phyloP scores from a whole-genome alignment of 139 green algal genomes.

The Chlorella sorokiniana region DNA sequence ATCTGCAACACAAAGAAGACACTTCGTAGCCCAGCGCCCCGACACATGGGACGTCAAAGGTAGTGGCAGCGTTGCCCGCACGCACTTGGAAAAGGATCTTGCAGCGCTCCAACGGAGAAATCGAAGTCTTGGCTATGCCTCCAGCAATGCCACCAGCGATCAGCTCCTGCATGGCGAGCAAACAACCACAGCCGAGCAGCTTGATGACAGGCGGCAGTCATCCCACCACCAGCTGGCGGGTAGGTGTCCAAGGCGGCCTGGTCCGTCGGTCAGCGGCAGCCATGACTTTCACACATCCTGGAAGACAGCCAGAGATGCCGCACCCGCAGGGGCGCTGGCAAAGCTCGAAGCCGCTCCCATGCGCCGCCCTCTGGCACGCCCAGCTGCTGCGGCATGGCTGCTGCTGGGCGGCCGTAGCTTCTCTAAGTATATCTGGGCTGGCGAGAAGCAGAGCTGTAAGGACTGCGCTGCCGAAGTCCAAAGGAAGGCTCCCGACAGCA shows the following conservation, averaged over 20 bases:
- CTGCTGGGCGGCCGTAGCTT: not conserved
- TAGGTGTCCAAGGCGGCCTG: not conserved
- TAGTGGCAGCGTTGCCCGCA: not conserved
- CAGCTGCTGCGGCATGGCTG: conserved; percentile 5
- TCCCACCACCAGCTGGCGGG: not conserved
- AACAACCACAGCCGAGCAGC: not conserved
- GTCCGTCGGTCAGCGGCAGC: too few species aligned
- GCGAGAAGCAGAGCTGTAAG: too few species aligned
- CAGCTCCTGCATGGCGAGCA: conserved; percentile 68
- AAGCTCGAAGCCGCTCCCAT: not conserved
- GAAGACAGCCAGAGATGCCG: too few species aligned
- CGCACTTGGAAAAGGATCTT: conserved; percentile 89
- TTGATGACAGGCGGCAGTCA: not conserved
- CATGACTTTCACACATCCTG: too few species aligned
- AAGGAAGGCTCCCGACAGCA: too few species aligned
- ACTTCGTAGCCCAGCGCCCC: too few species aligned
- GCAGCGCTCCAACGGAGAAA: conserved; percentile 84
- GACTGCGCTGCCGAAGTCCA: too few species aligned
- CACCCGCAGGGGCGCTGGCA: conserved; percentile 9
- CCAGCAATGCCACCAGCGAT: conserved; percentile 80
- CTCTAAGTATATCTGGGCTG: not conserved
- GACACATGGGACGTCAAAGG: not conserved
- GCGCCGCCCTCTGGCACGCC: not conserved
- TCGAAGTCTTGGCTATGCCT: conserved; percentile 72
- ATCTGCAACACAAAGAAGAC: not conserved